phyloP scores from a whole-genome alignment of 2,329 filamentous ascomycete species.

The Penicillium griseofulvum region DNA sequence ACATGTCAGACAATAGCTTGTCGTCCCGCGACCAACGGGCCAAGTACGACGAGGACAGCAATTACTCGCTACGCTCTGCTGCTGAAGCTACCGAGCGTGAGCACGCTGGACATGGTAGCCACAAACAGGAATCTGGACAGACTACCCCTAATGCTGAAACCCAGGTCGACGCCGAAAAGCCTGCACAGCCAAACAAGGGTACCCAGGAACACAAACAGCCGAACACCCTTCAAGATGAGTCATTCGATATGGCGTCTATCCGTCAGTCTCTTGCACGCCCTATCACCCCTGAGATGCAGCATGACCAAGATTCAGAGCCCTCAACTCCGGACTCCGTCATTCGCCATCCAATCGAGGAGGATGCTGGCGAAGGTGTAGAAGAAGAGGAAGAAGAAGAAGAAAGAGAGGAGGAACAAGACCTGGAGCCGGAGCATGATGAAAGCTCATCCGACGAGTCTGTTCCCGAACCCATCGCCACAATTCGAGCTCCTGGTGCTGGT shows the following conservation, averaged over 20 bases:
- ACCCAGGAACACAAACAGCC: slow-evolving; percentile 36
- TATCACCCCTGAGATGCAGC: slow-evolving; percentile 54
- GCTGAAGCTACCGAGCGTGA: slow-evolving; percentile 21
- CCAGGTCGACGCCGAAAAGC: background rate
- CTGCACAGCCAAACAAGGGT: slow-evolving; percentile 28
- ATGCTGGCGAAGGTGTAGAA: slow-evolving; percentile 28
- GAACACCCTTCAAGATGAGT: slow-evolving; percentile 16
- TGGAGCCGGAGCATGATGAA: slow-evolving; percentile 31
- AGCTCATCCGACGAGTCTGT: slow-evolving; percentile 56
- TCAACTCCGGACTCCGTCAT: slow-evolving; percentile 88
- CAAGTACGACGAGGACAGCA: slow-evolving; percentile 56
- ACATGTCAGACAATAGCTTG: slow-evolving; percentile 39
- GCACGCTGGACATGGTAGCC: slow-evolving; percentile 20
- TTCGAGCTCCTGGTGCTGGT: slow-evolving; percentile 81
- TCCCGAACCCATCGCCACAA: slow-evolving; percentile 80
- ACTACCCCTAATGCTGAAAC: slow-evolving; percentile 32
- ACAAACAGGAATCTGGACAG: slow-evolving; percentile 31
- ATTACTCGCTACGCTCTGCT: slow-evolving; percentile 51
- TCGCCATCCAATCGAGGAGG: slow-evolving; percentile 63
- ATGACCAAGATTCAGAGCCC: slow-evolving; percentile 59
- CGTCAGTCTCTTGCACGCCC: slow-evolving; percentile 42
- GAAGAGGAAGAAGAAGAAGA: slow-evolving; percentile 8
- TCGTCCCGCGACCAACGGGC: slow-evolving; percentile 30
- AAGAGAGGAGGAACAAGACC: slow-evolving; percentile 31
- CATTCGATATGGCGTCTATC: slow-evolving; percentile 38